Conservation (phyloP, 768 basidiomycete genomes). For the Russula compacta region DNA sequence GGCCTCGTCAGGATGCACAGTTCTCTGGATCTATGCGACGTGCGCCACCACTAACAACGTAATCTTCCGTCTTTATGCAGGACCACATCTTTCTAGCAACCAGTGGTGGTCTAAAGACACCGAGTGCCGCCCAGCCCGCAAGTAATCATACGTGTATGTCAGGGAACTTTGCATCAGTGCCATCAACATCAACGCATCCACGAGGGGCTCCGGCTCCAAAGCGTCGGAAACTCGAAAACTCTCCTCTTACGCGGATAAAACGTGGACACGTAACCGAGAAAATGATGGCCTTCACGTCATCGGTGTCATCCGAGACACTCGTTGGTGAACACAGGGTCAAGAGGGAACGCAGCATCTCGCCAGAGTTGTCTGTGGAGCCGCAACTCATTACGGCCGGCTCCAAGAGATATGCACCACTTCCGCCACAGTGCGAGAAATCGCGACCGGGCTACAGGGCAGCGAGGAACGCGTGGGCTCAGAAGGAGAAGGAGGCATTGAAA, state of each 20-base stretch:
- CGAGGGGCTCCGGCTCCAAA: neutral
- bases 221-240: neutral
- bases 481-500: slow-evolving; percentile 7
- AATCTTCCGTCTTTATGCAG: neutral
- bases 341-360: slow-evolving; percentile 14
- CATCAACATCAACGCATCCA: neutral
- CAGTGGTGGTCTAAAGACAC: neutral
- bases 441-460: neutral
- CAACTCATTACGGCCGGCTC: slow-evolving; percentile 11
- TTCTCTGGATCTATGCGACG: neutral
- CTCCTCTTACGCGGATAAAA: neutral
- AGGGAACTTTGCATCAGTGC: neutral
- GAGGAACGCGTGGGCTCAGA: slow-evolving; percentile 13
- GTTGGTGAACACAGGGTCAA: slow-evolving; percentile 9
- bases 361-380: neutral
- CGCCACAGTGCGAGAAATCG: slow-evolving; percentile 12
- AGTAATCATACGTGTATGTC: neutral
- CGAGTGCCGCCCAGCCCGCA: neutral
- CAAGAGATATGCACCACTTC: slow-evolving; percentile 13
- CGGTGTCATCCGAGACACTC: slow-evolving; percentile 5
- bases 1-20: neutral
- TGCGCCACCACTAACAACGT: neutral
- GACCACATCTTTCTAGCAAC: neutral
- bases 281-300: neutral
- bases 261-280: neutral